Evolutionary conservation across 176 grass and related monocot species (phyloP), one percentile per base, ranked within the genome.

Genomic region (Lolium perenne): DNA sequence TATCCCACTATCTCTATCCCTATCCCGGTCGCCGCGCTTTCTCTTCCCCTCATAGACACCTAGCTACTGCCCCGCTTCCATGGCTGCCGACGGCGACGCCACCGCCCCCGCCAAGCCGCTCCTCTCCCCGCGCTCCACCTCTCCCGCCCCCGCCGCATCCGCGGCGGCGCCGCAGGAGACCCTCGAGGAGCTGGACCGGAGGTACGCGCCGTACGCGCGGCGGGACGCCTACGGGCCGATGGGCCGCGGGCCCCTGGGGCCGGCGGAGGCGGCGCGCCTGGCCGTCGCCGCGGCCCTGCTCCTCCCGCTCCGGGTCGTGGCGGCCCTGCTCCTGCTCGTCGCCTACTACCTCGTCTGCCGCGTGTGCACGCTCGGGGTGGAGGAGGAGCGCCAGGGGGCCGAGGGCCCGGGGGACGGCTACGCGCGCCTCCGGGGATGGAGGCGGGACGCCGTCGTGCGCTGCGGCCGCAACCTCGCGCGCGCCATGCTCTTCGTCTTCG

Each of bases 401-500:
- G 83, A 25, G 29, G 87, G 81, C 38, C 85, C 57, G 84, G 88
- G 78, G 79, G 92, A 91, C 7, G 82, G 92, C 71, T 88, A 93
- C 67, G 82, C 90, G 29, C 86, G 90, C 54, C 88, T 97, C 57
- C 40, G 53, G 1, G 93, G 87, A 4, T 95, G 89, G 93, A 93
- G 92, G 81, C 90, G 87, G 74, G 59, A 74, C 8, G 61, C 38
- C 6, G 82, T 93, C 12, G 84, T 97, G 22, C 76, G 90, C 51
- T 90, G 89, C 8, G 95, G 92, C 46, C 79, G 91, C 22, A 77
- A 85, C 50, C 80, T 85, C 46, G 38, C 95, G 12, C 89, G 95
- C 18, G 80, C 85, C 53, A 93, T 98, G 93, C n/a, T 98, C 62
- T 95, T 98, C 56, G 88, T 93, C 49, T 95, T 98, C 14, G 95